phyloP scores from a whole-genome alignment of 1,284 basidiomycete species.

The Tilletiaria anomala region DNA sequence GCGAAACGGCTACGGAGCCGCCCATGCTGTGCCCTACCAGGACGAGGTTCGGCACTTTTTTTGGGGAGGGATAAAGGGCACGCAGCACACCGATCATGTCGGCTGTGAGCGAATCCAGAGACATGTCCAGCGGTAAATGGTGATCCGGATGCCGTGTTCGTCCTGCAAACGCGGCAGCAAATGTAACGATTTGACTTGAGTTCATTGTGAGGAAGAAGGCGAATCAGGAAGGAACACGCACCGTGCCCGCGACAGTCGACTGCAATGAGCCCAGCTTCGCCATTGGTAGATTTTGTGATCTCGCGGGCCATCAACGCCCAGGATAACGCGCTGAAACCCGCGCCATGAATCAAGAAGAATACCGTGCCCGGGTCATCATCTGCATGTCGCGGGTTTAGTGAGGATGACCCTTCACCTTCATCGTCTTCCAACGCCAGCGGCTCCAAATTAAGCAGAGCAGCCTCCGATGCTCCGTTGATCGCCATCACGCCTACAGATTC shows the following conservation, averaged over 20 bases:
- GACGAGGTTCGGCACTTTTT: slow-evolving; percentile 18
- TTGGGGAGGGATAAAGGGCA: slow-evolving; percentile 16
- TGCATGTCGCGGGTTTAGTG: too few species aligned
- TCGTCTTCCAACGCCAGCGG: slow-evolving; percentile 3
- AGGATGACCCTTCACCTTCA: too few species aligned
- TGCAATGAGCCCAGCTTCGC: slow-evolving; percentile 67
- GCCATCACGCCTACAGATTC: slow-evolving; percentile 4
- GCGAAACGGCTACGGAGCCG: slow-evolving; percentile 21
- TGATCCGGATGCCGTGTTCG: background rate
- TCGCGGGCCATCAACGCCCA: slow-evolving; percentile 78
- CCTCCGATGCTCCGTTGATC: too few species aligned
- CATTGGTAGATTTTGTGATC: slow-evolving; percentile 50
- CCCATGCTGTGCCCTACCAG: slow-evolving; percentile 41
- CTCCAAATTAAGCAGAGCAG: slow-evolving; percentile 5
- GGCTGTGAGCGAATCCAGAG: slow-evolving; percentile 15
- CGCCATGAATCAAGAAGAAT: slow-evolving; percentile 85
- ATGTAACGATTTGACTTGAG: background rate
- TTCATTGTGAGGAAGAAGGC: background rate
- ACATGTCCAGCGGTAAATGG: slow-evolving; percentile 16
- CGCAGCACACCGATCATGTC: slow-evolving; percentile 16
- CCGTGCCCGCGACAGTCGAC: slow-evolving; percentile 81
- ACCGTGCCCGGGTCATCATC: slow-evolving; percentile 55
- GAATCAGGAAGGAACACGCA: slow-evolving; percentile 39
- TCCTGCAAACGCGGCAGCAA: background rate
- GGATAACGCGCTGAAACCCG: slow-evolving; percentile 72